phyloP scores from a whole-genome alignment of 73 alveolate genomes.

The Paramecium tetraurelia region DNA sequence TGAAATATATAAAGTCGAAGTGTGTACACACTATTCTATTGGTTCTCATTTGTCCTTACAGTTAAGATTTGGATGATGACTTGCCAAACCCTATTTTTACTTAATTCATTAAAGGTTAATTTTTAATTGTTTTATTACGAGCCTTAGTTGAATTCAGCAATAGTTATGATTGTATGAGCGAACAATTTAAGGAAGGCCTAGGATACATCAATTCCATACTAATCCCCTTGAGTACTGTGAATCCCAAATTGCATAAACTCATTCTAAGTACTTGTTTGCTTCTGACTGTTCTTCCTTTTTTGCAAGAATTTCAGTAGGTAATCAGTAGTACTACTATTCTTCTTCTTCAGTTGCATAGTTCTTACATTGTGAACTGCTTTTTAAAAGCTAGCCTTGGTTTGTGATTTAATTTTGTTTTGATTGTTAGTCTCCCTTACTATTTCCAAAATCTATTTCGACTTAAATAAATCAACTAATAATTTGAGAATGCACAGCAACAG shows the following conservation, averaged over 20 bases:
- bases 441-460: background rate
- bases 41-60: background rate
- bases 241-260: slow-evolving; percentile 15
- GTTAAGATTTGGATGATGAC: background rate
- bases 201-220: background rate
- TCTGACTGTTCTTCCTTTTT: background rate
- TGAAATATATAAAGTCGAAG: slow-evolving; percentile 4
- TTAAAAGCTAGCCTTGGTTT: background rate
- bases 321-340: slow-evolving; percentile 13
- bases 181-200: background rate
- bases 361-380: background rate
- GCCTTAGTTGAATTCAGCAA: slow-evolving; percentile 33
- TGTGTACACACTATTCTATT: slow-evolving; percentile 29
- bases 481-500: background rate
- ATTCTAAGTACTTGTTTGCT: background rate
- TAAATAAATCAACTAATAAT: background rate
- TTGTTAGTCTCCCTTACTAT: background rate
- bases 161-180: slow-evolving; percentile 28
- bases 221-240: background rate
- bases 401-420: background rate
- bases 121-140: background rate
- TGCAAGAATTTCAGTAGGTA: background rate
- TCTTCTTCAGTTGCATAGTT: background rate
- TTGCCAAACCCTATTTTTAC: slow-evolving; percentile 31
- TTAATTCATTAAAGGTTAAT: slow-evolving; percentile 4